Conservation (phyloP, 306 rosid species). For the Pyrus bretschneideri region DNA sequence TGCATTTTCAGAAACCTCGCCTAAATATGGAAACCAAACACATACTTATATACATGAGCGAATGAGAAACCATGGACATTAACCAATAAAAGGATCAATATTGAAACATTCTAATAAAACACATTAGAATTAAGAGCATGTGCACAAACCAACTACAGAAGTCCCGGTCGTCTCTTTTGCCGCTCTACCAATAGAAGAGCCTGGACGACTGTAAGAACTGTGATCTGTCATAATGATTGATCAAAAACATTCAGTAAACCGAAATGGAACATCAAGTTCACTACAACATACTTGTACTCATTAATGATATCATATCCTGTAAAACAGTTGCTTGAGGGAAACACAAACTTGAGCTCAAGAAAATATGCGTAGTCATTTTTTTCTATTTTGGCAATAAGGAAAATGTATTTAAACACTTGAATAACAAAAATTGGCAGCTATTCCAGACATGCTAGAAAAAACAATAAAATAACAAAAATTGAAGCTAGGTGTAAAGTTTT, state of each 20-base stretch:
- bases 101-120: constrained; percentile 3
- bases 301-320: neutral
- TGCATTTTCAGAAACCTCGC: constrained; percentile 40
- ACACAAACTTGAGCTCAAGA: neutral
- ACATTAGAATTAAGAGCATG: constrained; percentile 3
- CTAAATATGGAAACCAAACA: constrained; percentile 37
- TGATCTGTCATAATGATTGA: constrained; percentile 40
- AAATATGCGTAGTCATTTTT: neutral
- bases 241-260: constrained; percentile 16
- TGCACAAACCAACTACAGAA: constrained; percentile 45
- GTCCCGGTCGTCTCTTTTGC: constrained; percentile 42
- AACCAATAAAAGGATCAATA: constrained; percentile 6
- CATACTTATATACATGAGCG: neutral
- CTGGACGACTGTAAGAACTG: constrained; percentile 45
- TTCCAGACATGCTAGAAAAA: neutral
- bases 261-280: constrained; percentile 5
- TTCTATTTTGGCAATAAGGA: neutral
- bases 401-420: neutral
- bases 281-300: neutral
- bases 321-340: neutral
- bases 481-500: neutral
- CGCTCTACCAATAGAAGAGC: constrained; percentile 43
- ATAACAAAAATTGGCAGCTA: neutral
- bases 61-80: constrained; percentile 12
- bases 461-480: neutral